These are phyloP conservation scores for Curvularia verruculosa DNA, from an alignment of 2,329 filamentous ascomycete genomes.

Conservation along the genomic window DNA sequence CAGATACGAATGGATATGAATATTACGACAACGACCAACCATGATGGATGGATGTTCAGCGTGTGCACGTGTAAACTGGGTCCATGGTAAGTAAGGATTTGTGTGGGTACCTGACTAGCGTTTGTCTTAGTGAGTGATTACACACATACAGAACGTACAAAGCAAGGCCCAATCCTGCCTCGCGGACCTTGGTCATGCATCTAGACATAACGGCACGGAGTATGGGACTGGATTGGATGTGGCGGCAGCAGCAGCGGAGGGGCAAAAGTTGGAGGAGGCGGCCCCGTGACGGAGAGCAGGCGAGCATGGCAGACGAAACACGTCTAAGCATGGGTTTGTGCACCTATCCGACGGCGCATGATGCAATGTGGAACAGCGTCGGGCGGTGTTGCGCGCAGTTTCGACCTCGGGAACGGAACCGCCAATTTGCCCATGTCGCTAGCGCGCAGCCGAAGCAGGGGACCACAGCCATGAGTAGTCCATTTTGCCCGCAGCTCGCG, in stretches of 20 bases:
- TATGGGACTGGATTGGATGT: background rate
- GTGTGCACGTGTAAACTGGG: background rate
- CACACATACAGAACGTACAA: too few relatives aligned
- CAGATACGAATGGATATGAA: constrained; percentile 15
- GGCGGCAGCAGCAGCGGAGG: constrained; percentile 25
- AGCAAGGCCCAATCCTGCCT: background rate
- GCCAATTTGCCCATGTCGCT: constrained; percentile 33
- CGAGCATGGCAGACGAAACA: constrained; percentile 11
- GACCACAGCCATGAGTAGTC: constrained; percentile 30
- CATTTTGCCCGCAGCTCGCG: constrained; percentile 34
- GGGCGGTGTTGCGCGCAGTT: constrained; percentile 19
- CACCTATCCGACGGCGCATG: constrained; percentile 9
- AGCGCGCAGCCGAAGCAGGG: constrained; percentile 32
- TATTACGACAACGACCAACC: background rate
- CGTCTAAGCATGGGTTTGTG: constrained; percentile 22
- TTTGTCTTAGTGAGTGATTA: background rate
- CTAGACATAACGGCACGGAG: background rate
- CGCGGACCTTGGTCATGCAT: background rate
- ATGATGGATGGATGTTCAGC: background rate
- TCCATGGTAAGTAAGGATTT: background rate
- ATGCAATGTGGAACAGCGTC: constrained; percentile 23
- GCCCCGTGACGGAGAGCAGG: constrained; percentile 7
- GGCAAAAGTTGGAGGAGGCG: constrained; percentile 5
- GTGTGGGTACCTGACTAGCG: background rate
- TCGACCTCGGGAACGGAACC: constrained; percentile 33